Evolutionary conservation across 805 yeast species (phyloP), one percentile per base, ranked within the genome.

Genomic region (Kodamaea restingae): DNA sequence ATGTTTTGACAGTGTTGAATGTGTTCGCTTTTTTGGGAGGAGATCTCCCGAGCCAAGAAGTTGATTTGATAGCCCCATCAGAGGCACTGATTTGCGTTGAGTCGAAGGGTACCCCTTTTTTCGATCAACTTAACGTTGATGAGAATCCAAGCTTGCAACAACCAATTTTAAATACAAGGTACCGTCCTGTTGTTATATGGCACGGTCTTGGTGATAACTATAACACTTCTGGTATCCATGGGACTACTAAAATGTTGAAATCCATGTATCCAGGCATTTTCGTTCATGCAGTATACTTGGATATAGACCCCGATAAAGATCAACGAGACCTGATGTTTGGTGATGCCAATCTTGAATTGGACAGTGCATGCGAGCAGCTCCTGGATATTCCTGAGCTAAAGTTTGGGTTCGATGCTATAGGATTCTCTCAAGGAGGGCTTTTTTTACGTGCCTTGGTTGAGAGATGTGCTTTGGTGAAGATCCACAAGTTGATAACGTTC

Each of bases 351-450:
- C 64, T 61, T 4, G 79, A 84, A 49, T 50, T 85, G 2, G 71
- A 69, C 1, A 42, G 45, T 4, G 87, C 75, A 0, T 84, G 90
- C 55, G 67, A 67, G 4, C 76, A 77, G 43, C 52, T 85, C n/a
- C 38, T 54, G 0, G 48, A 48, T 1, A 64, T 74, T 1, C 61
- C 76, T 1, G 76, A 71, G 39, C 60, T 84, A 6, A 29, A 41
- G 2, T 40, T 59, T 24, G 90, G 90, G 0, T 81, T 84, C 52
- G 81, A 83, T 54, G 85, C 81, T 4, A 69, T 85, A 29, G 95
- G 95, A 4, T 80, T 82, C 48, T 83, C 91, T 0, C 95, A 85
- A 54, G 95, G 95, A 29, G 95, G 95, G 0, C 58, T 85, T n/a
- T 79, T 85, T 44, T 61, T 83, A n/a, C 60, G 95, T 33, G 81